A percentile compares a stretch with the other conserved stretches of the same genome.
These are phyloP conservation scores for Postia placenta DNA, from an alignment of 768 basidiomycete genomes.

Conservation along the genomic window DNA sequence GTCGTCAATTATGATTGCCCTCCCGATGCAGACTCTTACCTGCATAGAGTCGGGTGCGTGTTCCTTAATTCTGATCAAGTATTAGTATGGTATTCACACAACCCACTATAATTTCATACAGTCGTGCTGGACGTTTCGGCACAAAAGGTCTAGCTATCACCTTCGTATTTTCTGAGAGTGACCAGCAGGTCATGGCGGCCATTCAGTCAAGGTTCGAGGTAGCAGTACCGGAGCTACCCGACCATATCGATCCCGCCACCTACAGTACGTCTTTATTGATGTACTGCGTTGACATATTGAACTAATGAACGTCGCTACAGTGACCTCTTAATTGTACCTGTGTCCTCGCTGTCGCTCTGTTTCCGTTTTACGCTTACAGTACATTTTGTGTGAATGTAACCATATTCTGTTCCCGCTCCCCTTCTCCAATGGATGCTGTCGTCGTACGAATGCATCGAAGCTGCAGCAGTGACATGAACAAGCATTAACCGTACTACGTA, in stretches of 20 bases:
- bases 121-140: conserved; percentile 98
- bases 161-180: conserved; percentile 88
- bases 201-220: conserved; percentile 98
- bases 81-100: background rate
- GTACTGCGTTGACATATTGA: background rate
- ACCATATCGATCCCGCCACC: conserved; percentile 88
- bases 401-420: conserved; percentile 5
- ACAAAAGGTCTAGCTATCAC: conserved; percentile 99
- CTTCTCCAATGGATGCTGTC: conserved; percentile 11
- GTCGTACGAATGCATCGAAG: no score
- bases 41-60: conserved; percentile 91
- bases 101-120: conserved; percentile 19
- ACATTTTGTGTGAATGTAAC: conserved; percentile 3
- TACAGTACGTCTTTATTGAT: conserved; percentile 74
- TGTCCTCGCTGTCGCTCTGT: conserved; percentile 10
- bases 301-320: no score
- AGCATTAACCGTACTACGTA: no score
- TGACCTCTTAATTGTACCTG: conserved; percentile 16
- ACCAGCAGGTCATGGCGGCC: conserved; percentile 89
- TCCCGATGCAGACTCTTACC: conserved; percentile 94
- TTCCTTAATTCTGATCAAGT: background rate
- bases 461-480: no score
- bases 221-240: conserved; percentile 90
- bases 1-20: conserved; percentile 99
- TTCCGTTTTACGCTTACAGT: conserved; percentile 1